Evolutionary conservation across 768 basidiomycete species (phyloP), one percentile per base, ranked within the genome.

Genomic region (Cystofilobasidium macerans): DNA sequence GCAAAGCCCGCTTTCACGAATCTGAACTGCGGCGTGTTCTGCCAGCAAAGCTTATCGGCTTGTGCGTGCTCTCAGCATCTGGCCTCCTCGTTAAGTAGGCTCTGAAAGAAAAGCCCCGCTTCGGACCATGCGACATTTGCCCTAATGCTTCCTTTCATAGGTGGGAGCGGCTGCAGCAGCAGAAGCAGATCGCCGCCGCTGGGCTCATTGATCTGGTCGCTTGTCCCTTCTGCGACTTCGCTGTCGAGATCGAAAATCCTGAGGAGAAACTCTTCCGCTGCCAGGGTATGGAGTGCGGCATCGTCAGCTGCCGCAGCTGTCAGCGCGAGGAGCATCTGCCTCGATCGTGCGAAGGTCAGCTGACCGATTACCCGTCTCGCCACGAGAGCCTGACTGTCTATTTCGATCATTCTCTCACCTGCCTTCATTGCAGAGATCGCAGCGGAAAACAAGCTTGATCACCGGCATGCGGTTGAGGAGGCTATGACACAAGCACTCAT

Each of bases 201-300:
- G 83, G 80, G 1, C 72, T 95, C 40, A 88, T 88, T 54, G 84
- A 84, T 6, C 78, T 94, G 16, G 90, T 92, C 74, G 87, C 87
- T 71, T 95, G 92, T 73, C 92, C 92, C 5, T 88, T 86, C 70
- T 95, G 92, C 42, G 88, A 90, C 48, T 95, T 82, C 78, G 87
- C 84, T 65, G 85, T 84, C 70, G 83, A 87, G n/a, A 84, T 89
- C 61, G 87, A 87, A 61, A 81, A 85, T 62, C 75, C 74, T 42
- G 77, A 82, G 58, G 86, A 88, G 72, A 85, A 82, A 73, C 75
- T 89, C 35, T 81, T 87, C 65, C 66, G 70, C 66, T 83, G 83
- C 64, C 78, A 81, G 62, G 75, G 73, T 48, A 71, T 73, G 24
- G 85, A 83, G 0, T 94, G 91, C 71, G 82, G 80, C 0, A 83